A percentile compares a stretch with the other conserved stretches of the same genome.
Conservation (phyloP, 2,329 filamentous ascomycete species). For the Claviceps fusiformis region DNA sequence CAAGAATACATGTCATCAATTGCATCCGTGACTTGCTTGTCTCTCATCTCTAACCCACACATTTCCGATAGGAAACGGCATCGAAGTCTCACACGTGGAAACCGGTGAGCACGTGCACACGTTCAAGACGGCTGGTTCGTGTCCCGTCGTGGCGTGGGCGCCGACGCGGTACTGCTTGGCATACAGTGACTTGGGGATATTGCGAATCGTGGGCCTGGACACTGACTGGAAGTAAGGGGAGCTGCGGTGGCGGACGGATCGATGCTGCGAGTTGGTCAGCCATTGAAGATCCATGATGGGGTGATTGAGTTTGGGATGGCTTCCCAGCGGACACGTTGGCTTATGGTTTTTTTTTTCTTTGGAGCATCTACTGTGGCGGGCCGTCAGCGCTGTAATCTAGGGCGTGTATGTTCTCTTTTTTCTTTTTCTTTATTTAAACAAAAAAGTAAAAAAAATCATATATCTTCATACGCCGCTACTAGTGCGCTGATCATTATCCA, state of each 20-base stretch:
- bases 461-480: too few relatives aligned
- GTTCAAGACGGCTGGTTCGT: constrained; percentile 52
- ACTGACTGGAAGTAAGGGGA: constrained; percentile 23
- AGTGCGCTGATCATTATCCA: neutral
- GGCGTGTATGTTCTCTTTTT: neutral
- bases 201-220: constrained; percentile 55
- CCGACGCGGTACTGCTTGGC: constrained; percentile 62
- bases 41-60: too few relatives aligned
- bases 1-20: neutral
- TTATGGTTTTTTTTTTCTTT: neutral
- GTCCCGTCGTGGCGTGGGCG: constrained; percentile 61
- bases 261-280: too few relatives aligned
- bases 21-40: too few relatives aligned
- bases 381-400: neutral
- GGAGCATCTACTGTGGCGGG: too few relatives aligned
- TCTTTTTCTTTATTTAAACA: too few relatives aligned
- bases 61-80: constrained; percentile 33
- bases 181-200: constrained; percentile 53
- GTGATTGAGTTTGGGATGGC: too few relatives aligned
- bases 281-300: too few relatives aligned
- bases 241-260: neutral
- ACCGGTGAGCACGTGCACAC: constrained; percentile 60
- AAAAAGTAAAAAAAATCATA: too few relatives aligned
- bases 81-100: constrained; percentile 60
- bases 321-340: neutral